Conservation (phyloP, 2,329 filamentous ascomycete genomes). For the Xylariales sp. region DNA sequence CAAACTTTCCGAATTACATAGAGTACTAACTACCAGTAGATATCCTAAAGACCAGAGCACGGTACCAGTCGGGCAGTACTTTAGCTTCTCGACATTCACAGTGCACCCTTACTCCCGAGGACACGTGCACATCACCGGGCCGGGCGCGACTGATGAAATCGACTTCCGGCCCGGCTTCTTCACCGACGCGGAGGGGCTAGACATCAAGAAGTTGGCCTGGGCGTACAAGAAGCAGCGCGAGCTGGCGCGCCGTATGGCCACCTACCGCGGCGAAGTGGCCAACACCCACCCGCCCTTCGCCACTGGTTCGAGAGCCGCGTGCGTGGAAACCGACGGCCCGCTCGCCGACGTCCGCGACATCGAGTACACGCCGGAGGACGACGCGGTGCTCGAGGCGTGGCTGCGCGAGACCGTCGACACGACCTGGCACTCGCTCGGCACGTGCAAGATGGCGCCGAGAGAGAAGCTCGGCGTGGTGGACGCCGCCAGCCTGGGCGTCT, state of each 20-base stretch:
- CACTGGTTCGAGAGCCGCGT: slow-evolving; percentile 31
- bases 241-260: slow-evolving; percentile 49
- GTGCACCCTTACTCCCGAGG: slow-evolving; percentile 58
- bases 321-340: slow-evolving; percentile 14
- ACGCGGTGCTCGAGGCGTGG: slow-evolving; percentile 35
- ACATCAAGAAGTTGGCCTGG: slow-evolving; percentile 56
- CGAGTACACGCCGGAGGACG: slow-evolving; percentile 37
- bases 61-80: slow-evolving; percentile 34
- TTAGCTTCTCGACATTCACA: slow-evolving; percentile 47
- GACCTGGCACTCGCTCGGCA: slow-evolving; percentile 33
- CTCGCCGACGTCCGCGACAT: slow-evolving; percentile 33
- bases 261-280: slow-evolving; percentile 43
- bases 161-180: slow-evolving; percentile 58
- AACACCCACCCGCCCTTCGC: slow-evolving; percentile 40
- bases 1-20: too few relatives aligned
- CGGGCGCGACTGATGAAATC: slow-evolving; percentile 32
- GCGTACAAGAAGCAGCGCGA: slow-evolving; percentile 63
- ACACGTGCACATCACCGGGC: slow-evolving; percentile 52
- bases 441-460: slow-evolving; percentile 29
- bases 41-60: slow-evolving; percentile 7
- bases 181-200: slow-evolving; percentile 40
- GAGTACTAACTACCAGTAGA: slow-evolving; percentile 3
- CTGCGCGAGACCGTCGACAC: slow-evolving; percentile 25
- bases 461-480: slow-evolving; percentile 31
- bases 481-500: slow-evolving; percentile 27